A percentile compares a stretch with the other conserved stretches of the same genome.
phyloP scores from a whole-genome alignment of 2,329 filamentous ascomycete genomes.

The Verticillium klebahnii region DNA sequence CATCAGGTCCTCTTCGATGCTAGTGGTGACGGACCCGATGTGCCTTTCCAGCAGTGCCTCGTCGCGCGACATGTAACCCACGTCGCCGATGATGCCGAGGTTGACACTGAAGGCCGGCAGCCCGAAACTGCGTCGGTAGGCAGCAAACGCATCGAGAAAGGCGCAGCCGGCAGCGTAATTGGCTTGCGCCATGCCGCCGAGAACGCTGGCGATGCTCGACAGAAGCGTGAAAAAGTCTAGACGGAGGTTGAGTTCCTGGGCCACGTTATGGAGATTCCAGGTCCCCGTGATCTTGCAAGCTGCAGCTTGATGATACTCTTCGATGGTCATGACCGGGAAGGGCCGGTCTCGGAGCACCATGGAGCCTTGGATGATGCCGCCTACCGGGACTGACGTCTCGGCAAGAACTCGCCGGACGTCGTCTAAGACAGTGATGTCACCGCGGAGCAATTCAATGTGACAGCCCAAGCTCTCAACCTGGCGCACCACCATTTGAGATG shows the following conservation, averaged over 20 bases:
- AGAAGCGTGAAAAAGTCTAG: slow-evolving; percentile 32
- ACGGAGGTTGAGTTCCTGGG: slow-evolving; percentile 13
- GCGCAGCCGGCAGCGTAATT: slow-evolving; percentile 29
- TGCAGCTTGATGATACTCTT: slow-evolving; percentile 22
- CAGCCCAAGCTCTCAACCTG: slow-evolving; percentile 14
- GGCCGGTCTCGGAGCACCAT: slow-evolving; percentile 23
- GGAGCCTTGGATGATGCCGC: slow-evolving; percentile 23
- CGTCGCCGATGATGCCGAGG: slow-evolving; percentile 4
- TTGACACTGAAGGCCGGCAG: not conserved
- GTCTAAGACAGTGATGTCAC: slow-evolving; percentile 13
- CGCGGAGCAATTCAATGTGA: slow-evolving; percentile 6
- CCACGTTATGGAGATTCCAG: slow-evolving; percentile 31
- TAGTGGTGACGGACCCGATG: not conserved
- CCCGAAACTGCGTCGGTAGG: slow-evolving; percentile 9
- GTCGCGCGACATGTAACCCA: slow-evolving; percentile 20
- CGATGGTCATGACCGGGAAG: slow-evolving; percentile 22
- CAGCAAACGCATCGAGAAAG: slow-evolving; percentile 25
- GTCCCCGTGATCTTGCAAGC: slow-evolving; percentile 30
- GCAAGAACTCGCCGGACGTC: slow-evolving; percentile 8
- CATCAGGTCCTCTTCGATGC: not conserved
- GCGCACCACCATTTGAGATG: slow-evolving; percentile 16
- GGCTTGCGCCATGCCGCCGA: slow-evolving; percentile 24
- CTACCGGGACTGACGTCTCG: slow-evolving; percentile 2
- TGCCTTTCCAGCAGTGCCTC: slow-evolving; percentile 21
- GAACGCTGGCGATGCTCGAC: slow-evolving; percentile 22